Conservation (phyloP, 1,139 yeast species). For the Suzukiozyma palmioleophila region DNA sequence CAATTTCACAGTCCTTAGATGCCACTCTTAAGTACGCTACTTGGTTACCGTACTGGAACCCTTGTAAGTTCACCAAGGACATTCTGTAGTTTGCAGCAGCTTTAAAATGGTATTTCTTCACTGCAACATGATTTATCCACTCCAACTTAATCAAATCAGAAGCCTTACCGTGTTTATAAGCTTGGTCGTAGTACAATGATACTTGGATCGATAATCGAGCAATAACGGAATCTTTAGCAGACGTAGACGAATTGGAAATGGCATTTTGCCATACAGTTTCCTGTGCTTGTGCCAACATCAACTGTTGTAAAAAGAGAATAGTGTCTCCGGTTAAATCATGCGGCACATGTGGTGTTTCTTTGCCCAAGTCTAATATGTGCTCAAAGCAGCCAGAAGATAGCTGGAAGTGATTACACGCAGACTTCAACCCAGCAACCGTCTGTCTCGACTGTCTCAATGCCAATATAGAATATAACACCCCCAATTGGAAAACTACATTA, state of each 20-base stretch:
- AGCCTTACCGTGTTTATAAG: slow-evolving; percentile 41
- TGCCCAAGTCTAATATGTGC: slow-evolving; percentile 20
- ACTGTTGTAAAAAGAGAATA: slow-evolving; percentile 22
- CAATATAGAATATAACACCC: slow-evolving; percentile 54
- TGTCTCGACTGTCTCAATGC: slow-evolving; percentile 43
- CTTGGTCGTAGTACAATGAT: slow-evolving; percentile 49
- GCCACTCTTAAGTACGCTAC: slow-evolving; percentile 53
- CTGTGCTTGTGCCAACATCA: slow-evolving; percentile 83
- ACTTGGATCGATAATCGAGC: slow-evolving; percentile 65
- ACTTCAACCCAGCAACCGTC: slow-evolving; percentile 54
- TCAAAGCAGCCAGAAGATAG: slow-evolving; percentile 67
- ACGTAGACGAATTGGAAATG: slow-evolving; percentile 37
- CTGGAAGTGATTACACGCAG: slow-evolving; percentile 62
- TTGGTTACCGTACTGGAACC: slow-evolving; percentile 63
- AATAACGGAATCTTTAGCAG: slow-evolving; percentile 50
- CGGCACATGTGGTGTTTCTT: slow-evolving; percentile 12
- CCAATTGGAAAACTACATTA: slow-evolving; percentile 67
- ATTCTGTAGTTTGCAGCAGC: slow-evolving; percentile 68
- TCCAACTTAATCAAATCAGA: slow-evolving; percentile 54
- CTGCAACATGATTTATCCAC: slow-evolving; percentile 58
- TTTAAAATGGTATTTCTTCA: slow-evolving; percentile 59
- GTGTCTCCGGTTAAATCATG: slow-evolving; percentile 26
- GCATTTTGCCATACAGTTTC: slow-evolving; percentile 84
- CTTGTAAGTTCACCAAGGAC: slow-evolving; percentile 46
- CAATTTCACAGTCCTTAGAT: slow-evolving; percentile 24